Evolutionary conservation across 306 rosid species (phyloP).

Genomic region (Quillaja saponaria): DNA sequence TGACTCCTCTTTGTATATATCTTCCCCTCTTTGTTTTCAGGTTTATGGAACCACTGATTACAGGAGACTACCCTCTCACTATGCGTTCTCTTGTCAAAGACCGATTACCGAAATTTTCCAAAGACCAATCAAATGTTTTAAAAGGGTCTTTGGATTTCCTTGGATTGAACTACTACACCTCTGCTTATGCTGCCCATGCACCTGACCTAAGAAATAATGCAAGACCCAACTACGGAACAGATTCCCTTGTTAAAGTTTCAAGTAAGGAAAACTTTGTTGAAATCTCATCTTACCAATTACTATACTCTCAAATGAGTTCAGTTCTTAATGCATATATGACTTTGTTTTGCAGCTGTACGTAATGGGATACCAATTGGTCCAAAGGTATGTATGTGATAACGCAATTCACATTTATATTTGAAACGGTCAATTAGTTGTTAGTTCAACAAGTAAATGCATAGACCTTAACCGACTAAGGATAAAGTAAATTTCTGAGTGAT

Average conservation of each 20-base stretch:
- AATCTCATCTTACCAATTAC: no score
- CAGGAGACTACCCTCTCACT: constrained; percentile 64
- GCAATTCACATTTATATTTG: no score
- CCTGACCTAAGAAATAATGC: constrained; percentile 19
- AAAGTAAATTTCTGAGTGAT: neutral
- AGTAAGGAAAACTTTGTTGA: constrained; percentile 28
- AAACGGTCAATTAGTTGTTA: neutral
- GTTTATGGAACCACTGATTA: constrained; percentile 62
- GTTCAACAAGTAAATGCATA: no score
- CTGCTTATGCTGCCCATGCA: constrained; percentile 39
- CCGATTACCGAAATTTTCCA: constrained; percentile 54
- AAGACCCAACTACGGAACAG: constrained; percentile 37
- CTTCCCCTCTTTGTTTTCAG: constrained; percentile 37
- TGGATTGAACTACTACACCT: constrained; percentile 62
- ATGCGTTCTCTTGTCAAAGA: constrained; percentile 55
- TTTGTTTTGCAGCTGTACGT: constrained; percentile 36
- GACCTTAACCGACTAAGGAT: neutral
- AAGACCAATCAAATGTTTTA: constrained; percentile 44
- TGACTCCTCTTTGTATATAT: no score
- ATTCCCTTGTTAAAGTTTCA: constrained; percentile 38
- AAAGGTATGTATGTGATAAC: no score
- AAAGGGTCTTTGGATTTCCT: constrained; percentile 63
- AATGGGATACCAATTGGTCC: constrained; percentile 54
- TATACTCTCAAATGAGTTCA: no score
- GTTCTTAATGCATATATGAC: neutral